Conservation (phyloP, 2,329 filamentous ascomycete species). For the Neopestalotiopsis clavispora region DNA sequence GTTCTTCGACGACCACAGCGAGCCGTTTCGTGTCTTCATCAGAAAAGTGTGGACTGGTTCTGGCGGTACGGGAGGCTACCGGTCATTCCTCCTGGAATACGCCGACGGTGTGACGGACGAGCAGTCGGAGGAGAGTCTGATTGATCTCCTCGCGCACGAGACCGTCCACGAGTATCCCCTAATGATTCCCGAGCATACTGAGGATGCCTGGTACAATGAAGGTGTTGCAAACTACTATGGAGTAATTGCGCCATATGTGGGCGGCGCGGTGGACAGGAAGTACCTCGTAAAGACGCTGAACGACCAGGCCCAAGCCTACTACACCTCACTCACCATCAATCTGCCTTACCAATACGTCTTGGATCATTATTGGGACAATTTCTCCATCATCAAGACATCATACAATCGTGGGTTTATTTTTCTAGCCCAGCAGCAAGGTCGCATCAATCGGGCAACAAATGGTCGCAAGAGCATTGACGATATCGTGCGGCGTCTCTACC, state of each 20-base stretch:
- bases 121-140: background rate
- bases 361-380: constrained; percentile 8
- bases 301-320: constrained; percentile 13
- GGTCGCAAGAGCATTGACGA: constrained; percentile 9
- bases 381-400: background rate
- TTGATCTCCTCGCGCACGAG: constrained; percentile 8
- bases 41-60: background rate
- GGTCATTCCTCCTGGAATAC: constrained; percentile 13
- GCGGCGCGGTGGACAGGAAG: background rate
- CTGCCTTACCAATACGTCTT: background rate
- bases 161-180: constrained; percentile 13
- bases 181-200: background rate
- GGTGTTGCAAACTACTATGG: constrained; percentile 17
- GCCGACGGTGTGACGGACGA: background rate
- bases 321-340: constrained; percentile 1
- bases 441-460: background rate
- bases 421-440: constrained; percentile 5
- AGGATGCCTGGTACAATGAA: constrained; percentile 11
- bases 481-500: background rate
- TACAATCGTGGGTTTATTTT: constrained; percentile 11
- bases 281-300: constrained; percentile 10
- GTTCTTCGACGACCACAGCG: constrained; percentile 7
- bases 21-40: constrained; percentile 7
- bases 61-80: constrained; percentile 1
- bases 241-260: constrained; percentile 8